Conservation (phyloP, 2,329 filamentous ascomycete species). For the Annulohypoxylon truncatum region DNA sequence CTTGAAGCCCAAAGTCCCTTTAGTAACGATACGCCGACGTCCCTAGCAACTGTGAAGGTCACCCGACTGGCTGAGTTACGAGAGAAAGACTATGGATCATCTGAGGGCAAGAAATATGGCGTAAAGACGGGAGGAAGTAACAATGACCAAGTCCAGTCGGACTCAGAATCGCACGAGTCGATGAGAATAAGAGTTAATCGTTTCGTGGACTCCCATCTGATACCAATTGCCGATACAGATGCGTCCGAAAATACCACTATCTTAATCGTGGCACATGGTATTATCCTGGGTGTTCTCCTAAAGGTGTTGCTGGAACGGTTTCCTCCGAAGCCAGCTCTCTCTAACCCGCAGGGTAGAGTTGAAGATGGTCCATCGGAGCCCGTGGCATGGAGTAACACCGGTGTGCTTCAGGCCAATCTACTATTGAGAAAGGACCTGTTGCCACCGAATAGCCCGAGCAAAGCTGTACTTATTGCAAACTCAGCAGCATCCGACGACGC, state of each 20-base stretch:
- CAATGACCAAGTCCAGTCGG: slow-evolving; percentile 53
- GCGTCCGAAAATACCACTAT: slow-evolving; percentile 56
- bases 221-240: slow-evolving; percentile 62
- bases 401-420: slow-evolving; percentile 46
- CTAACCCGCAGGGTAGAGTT: slow-evolving; percentile 33
- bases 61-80: slow-evolving; percentile 64
- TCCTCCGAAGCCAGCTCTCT: slow-evolving; percentile 35
- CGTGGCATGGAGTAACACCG: slow-evolving; percentile 65
- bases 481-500: background rate
- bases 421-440: background rate
- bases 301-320: slow-evolving; percentile 69
- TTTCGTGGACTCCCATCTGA: slow-evolving; percentile 75
- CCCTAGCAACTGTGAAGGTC: slow-evolving; percentile 47
- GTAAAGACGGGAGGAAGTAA: slow-evolving; percentile 48
- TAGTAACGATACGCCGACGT: background rate
- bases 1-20: slow-evolving; percentile 61
- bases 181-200: slow-evolving; percentile 72
- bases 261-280: slow-evolving; percentile 83
- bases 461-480: background rate
- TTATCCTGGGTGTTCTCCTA: slow-evolving; percentile 79
- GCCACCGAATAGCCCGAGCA: background rate
- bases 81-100: slow-evolving; percentile 80
- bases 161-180: slow-evolving; percentile 72
- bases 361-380: slow-evolving; percentile 36
- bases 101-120: slow-evolving; percentile 72